A percentile compares a stretch with the other conserved stretches of the same genome.
Conservation (phyloP, 176 grass and related monocot genomes). For the Triticum monococcum region DNA sequence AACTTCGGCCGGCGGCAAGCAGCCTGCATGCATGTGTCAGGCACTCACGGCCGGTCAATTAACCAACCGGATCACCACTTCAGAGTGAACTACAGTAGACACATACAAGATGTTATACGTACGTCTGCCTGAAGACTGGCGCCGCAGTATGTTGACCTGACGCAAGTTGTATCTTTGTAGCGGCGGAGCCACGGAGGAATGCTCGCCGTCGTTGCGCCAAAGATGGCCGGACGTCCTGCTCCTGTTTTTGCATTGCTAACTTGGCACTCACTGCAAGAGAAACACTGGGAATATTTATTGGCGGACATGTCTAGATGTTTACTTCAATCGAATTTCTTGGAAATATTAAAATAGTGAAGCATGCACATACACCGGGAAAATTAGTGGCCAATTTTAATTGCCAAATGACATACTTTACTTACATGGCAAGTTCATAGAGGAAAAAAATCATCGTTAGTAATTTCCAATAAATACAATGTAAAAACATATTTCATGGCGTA, state of each 20-base stretch:
- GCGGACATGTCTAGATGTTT: background rate
- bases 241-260: background rate
- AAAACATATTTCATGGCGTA: too few relatives aligned
- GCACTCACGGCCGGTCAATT: background rate
- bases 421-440: too few relatives aligned
- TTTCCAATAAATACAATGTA: too few relatives aligned
- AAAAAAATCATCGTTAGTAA: too few relatives aligned
- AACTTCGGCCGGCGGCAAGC: constrained; percentile 36
- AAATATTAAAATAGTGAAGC: too few relatives aligned
- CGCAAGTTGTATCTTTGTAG: background rate
- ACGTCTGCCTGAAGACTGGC: background rate
- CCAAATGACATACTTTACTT: too few relatives aligned
- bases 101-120: background rate
- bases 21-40: background rate
- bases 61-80: background rate
- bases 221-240: background rate
- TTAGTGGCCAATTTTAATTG: too few relatives aligned
- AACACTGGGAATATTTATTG: background rate
- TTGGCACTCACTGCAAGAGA: background rate
- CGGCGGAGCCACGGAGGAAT: background rate
- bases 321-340: too few relatives aligned
- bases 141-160: background rate
- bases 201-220: background rate
- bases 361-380: too few relatives aligned
- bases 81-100: background rate